phyloP scores from a whole-genome alignment of 805 yeast genomes.

The Yarrowia osloensis region DNA sequence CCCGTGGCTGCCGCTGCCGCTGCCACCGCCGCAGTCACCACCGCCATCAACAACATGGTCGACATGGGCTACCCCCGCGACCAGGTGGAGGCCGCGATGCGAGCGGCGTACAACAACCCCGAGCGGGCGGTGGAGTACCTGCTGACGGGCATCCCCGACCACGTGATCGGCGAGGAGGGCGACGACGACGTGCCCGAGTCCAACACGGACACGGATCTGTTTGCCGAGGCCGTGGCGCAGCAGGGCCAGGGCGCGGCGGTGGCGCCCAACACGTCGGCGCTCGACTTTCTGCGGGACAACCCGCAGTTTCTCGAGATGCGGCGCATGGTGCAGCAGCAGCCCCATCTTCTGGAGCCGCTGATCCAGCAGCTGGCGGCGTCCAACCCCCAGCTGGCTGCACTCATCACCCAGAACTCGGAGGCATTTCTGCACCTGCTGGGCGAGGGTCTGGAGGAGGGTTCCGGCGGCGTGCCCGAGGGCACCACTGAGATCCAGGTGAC shows the following conservation, averaged over 20 bases:
- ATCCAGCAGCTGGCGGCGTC: slow-evolving; percentile 77
- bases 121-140: slow-evolving; percentile 97
- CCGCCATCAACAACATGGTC: slow-evolving; percentile 75
- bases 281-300: slow-evolving; percentile 42
- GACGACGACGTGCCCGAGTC: slow-evolving; percentile 37
- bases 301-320: slow-evolving; percentile 61
- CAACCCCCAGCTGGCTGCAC: slow-evolving; percentile 81
- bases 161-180: slow-evolving; percentile 31
- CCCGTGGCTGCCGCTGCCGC: slow-evolving; percentile 39
- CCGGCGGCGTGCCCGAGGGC: slow-evolving; percentile 43
- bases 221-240: slow-evolving; percentile 45
- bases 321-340: slow-evolving; percentile 77
- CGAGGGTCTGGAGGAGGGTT: slow-evolving; percentile 49
- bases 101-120: slow-evolving; percentile 96
- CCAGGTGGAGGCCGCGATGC: slow-evolving; percentile 84
- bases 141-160: slow-evolving; percentile 83
- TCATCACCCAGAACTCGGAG: slow-evolving; percentile 73
- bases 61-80: slow-evolving; percentile 94
- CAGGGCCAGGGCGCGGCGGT: slow-evolving; percentile 43
- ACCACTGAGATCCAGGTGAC: slow-evolving; percentile 63
- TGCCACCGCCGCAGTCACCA: slow-evolving; percentile 6
- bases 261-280: slow-evolving; percentile 44
- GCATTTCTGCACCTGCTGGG: slow-evolving; percentile 74
- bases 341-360: slow-evolving; percentile 82
- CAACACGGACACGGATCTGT: slow-evolving; percentile 44